Percentiles rank a stretch among this genome's conserved stretches.
Evolutionary conservation across 2,329 filamentous ascomycete species (phyloP).

Genomic region (Fusarium algeriense): DNA sequence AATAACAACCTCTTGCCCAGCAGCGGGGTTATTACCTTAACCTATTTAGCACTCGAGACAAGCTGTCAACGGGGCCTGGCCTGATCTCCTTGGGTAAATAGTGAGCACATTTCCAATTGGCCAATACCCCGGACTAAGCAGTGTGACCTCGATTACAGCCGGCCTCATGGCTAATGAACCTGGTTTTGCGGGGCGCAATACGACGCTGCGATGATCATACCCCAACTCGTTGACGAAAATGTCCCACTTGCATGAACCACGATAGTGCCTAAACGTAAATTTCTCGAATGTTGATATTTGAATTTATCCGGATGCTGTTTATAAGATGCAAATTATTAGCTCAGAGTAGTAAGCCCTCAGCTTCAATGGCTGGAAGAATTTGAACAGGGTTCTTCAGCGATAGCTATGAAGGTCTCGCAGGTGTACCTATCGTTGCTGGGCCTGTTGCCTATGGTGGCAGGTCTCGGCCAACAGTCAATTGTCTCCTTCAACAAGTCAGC

Average conservation of each 20-base stretch:
- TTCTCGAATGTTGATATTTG: background rate
- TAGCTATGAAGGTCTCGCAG: conserved; percentile 17
- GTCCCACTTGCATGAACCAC: conserved; percentile 19
- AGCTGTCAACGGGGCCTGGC: conserved; percentile 6
- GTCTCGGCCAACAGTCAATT: conserved; percentile 29
- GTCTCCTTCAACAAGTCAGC: conserved; percentile 29
- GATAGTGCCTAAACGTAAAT: conserved; percentile 21
- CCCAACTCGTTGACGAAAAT: background rate
- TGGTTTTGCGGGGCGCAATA: conserved; percentile 18
- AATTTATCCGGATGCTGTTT: conserved; percentile 19
- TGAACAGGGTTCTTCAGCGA: too few species aligned
- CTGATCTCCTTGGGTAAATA: conserved; percentile 23
- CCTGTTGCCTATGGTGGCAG: conserved; percentile 13
- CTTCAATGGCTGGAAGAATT: conserved; percentile 1
- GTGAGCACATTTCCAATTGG: background rate
- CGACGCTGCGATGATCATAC: conserved; percentile 26
- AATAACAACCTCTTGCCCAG: background rate
- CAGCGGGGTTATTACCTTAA: conserved; percentile 13
- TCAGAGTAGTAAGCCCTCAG: too few species aligned
- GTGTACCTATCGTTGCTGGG: conserved; percentile 14
- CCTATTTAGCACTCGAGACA: background rate
- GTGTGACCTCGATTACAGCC: conserved; percentile 4
- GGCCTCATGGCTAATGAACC: conserved; percentile 32
- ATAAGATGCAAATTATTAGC: conserved; percentile 5
- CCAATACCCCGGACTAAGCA: background rate